phyloP scores from a whole-genome alignment of 805 yeast species.

The Candida suzukii region DNA sequence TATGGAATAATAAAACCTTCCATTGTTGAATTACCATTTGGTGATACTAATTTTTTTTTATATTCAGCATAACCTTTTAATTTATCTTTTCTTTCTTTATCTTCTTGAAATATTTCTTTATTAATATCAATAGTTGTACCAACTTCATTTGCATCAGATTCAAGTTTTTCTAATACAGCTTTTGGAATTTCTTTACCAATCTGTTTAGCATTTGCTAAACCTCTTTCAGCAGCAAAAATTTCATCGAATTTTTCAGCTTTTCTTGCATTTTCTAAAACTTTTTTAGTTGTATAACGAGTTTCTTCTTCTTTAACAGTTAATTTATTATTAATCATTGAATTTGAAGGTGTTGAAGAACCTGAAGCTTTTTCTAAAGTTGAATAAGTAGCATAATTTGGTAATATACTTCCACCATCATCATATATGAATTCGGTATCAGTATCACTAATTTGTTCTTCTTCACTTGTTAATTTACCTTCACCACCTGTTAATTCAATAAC shows the following conservation, averaged over 20 bases:
- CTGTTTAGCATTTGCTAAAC: constrained; percentile 48
- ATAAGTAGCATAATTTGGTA: constrained; percentile 47
- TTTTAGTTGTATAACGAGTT: constrained; percentile 3
- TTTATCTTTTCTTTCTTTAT: constrained; percentile 39
- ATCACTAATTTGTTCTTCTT: constrained; percentile 56
- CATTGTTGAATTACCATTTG: constrained; percentile 34
- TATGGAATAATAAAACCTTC: constrained; percentile 43
- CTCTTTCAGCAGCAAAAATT: constrained; percentile 51
- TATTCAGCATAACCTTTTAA: constrained; percentile 52
- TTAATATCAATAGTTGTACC: constrained; percentile 37
- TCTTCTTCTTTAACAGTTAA: constrained; percentile 12
- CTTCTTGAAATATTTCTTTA: constrained; percentile 42
- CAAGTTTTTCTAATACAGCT: constrained; percentile 22
- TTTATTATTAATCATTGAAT: constrained; percentile 19
- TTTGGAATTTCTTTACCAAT: constrained; percentile 27
- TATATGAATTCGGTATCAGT: constrained; percentile 54
- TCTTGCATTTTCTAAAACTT: constrained; percentile 32
- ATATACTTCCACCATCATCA: constrained; percentile 51
- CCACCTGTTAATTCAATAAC: constrained; percentile 7
- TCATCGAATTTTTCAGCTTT: constrained; percentile 48
- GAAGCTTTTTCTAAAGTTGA: constrained; percentile 2
- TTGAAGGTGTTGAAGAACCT: background rate
- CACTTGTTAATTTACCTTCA: constrained; percentile 25
- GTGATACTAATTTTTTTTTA: constrained; percentile 53
- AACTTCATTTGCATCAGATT: constrained; percentile 24